Conservation (phyloP, 2,329 filamentous ascomycete species). For the Colletotrichum gloeosporioides region DNA sequence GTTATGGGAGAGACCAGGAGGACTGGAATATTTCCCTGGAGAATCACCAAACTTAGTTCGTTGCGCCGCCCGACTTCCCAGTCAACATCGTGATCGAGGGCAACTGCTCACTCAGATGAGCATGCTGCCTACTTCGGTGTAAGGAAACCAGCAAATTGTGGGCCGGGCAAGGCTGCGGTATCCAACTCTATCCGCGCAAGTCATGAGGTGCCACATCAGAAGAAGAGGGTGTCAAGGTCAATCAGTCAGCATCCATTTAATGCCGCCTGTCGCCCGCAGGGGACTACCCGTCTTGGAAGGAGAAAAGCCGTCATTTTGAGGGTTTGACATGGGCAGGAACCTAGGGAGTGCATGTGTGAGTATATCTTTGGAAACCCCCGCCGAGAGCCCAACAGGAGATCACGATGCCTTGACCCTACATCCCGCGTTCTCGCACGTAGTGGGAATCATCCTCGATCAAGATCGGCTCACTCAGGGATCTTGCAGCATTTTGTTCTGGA, state of each 20-base stretch:
- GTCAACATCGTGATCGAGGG: neutral
- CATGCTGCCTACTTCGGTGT: neutral
- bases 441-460: neutral
- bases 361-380: neutral
- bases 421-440: neutral
- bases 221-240: neutral
- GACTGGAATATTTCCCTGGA: neutral
- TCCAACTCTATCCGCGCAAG: neutral
- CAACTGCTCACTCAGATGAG: neutral
- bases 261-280: neutral
- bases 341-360: neutral
- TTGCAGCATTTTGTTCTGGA: neutral
- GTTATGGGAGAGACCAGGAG: neutral
- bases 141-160: neutral
- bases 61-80: neutral
- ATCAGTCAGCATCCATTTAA: neutral
- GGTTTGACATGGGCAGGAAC: neutral
- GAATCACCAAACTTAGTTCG: neutral
- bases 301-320: neutral
- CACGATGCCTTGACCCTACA: neutral
- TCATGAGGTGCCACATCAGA: neutral
- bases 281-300: neutral
- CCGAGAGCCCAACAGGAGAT: neutral
- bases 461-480: neutral
- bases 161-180: neutral